Conservation (phyloP, 371 early-diverging fungal species). For the Mucor indicus region DNA sequence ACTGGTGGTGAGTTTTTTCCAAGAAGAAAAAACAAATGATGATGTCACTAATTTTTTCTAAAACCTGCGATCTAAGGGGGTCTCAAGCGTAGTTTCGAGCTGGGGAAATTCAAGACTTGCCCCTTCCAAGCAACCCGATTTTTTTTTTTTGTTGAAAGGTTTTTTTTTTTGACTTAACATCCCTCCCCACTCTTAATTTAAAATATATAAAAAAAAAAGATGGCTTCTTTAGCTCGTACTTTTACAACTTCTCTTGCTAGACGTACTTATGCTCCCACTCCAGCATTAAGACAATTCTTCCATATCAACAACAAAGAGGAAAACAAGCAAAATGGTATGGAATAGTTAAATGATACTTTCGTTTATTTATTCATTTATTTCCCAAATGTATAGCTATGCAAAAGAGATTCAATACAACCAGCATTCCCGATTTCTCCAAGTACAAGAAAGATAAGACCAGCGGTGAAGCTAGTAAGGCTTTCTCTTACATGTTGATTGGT, state of each 20-base stretch:
- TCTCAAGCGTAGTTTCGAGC: too few relatives aligned
- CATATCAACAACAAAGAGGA: conserved; percentile 22
- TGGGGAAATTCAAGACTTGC: too few relatives aligned
- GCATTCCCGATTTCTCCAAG: conserved; percentile 65
- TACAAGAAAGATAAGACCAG: conserved; percentile 62
- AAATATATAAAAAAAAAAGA: too few relatives aligned
- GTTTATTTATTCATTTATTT: neutral
- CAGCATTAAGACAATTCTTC: conserved; percentile 42
- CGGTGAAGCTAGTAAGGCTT: conserved; percentile 69
- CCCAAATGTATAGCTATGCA: conserved; percentile 49
- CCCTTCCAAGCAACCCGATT: too few relatives aligned
- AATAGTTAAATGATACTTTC: neutral
- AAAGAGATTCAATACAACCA: conserved; percentile 43
- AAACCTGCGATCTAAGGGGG: too few relatives aligned
- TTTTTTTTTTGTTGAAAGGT: too few relatives aligned
- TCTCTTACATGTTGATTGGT: conserved; percentile 95
- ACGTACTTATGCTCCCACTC: conserved; percentile 42
- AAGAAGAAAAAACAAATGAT: too few relatives aligned
- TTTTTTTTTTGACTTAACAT: too few relatives aligned
- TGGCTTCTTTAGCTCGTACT: conserved; percentile 50
- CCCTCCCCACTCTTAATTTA: too few relatives aligned
- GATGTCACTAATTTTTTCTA: too few relatives aligned
- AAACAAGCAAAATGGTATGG: conserved; percentile 27
- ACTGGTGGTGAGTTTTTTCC: too few relatives aligned
- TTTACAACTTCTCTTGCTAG: conserved; percentile 44